Percentiles rank a stretch among this genome's conserved stretches.
These are phyloP conservation scores for Penicillium expansum DNA, from an alignment of 2,329 filamentous ascomycete genomes.

Conservation along the genomic window DNA sequence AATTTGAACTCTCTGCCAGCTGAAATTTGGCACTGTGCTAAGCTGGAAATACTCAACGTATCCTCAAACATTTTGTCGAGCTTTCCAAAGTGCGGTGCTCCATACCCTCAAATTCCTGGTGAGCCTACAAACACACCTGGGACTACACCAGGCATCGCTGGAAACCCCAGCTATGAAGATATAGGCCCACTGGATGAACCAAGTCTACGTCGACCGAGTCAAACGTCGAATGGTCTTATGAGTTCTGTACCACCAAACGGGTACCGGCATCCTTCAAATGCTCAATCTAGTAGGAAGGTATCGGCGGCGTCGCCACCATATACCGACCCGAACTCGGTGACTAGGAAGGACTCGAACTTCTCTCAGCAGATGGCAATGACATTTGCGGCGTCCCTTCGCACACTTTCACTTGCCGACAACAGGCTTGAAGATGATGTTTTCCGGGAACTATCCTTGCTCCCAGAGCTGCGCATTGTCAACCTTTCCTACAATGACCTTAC, in stretches of 20 bases:
- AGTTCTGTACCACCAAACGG: constrained; percentile 69
- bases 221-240: constrained; percentile 72
- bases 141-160: constrained; percentile 51
- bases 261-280: constrained; percentile 74
- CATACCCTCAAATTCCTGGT: constrained; percentile 64
- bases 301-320: constrained; percentile 71
- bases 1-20: constrained; percentile 84
- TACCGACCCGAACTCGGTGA: constrained; percentile 57
- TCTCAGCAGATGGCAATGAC: constrained; percentile 78
- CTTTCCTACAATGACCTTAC: constrained; percentile 92
- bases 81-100: constrained; percentile 76
- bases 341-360: constrained; percentile 83
- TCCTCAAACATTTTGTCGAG: constrained; percentile 89
- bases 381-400: constrained; percentile 79
- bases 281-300: constrained; percentile 80
- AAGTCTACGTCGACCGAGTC: constrained; percentile 72
- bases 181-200: constrained; percentile 64
- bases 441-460: constrained; percentile 78
- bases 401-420: constrained; percentile 90
- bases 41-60: constrained; percentile 86
- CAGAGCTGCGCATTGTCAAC: constrained; percentile 84
- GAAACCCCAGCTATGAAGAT: constrained; percentile 74
- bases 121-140: constrained; percentile 45
- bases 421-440: constrained; percentile 92
- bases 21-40: constrained; percentile 94